Base-by-base conservation (phyloP, 371 early-diverging fungal species). In the Nematocida sp. region DNA sequence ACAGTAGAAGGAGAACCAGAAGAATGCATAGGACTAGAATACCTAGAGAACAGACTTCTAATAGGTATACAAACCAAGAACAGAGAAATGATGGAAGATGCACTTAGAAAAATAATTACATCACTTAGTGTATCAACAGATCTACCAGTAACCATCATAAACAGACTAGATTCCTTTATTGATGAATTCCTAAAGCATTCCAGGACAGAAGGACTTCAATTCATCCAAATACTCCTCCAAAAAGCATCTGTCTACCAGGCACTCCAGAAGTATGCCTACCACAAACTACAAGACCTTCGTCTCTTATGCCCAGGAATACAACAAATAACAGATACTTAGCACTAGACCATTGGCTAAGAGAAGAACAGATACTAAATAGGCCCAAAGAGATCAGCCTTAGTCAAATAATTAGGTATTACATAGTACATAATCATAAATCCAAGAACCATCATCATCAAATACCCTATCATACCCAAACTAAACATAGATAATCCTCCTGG, bases 141-240 rank as follows among this genome's bases (percentile, higher is more conserved):
- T 5, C 32, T 43, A 34, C 13, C 47, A 3, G 47, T 61, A 9
- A 61, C 47, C 3, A 43, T 70, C 5, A 15, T 70, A n/a, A 70
- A 70, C 43, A 25, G 74, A 29, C 29, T 70, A 32, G 61, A 70
- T 37, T 47, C 35, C 4, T 37, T 70, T 17, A 57, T 57, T n/a
- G 58, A 70, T n/a, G 32, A 34, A 19, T 48, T 70, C 15, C 41
- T 70, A 1, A 4, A 11, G 1, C 13, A 15, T 15, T 0, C 27
- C 15, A 29, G 35, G 9, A 23, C 13, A 5, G n/a, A 9, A 23
- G 5, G 29, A 15, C 9, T 21, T 7, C 11, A 5, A 23, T 61
- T 7, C 34, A 13, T 5, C 5, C 13, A 21, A 61, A 9, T 11
- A 13, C 43, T 38, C 21, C 37, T 47, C 43, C n/a, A 27, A 15